These are phyloP conservation scores for Chaetomium globosum DNA, from an alignment of 2,329 filamentous ascomycete species.

Conservation along the genomic window DNA sequence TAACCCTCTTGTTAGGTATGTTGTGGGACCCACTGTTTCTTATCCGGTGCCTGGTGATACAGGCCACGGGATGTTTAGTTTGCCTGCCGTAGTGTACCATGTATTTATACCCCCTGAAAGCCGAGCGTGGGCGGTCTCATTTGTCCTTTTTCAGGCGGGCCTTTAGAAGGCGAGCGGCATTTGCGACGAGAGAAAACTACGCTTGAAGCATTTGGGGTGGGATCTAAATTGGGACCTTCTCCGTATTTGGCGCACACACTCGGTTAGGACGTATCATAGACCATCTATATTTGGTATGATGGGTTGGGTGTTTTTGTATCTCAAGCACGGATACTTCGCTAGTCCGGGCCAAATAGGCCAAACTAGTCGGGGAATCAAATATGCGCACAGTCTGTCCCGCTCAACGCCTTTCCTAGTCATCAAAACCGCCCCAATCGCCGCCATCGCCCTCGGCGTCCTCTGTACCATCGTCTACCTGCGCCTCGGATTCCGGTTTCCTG, in stretches of 20 bases:
- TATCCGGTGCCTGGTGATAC: neutral
- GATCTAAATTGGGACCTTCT: neutral
- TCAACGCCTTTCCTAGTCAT: constrained; percentile 28
- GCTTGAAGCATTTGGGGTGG: neutral
- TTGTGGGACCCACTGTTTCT: neutral
- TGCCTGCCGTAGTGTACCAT: neutral
- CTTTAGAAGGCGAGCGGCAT: neutral
- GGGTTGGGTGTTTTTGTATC: neutral
- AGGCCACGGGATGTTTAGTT: neutral
- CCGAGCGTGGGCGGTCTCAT: neutral
- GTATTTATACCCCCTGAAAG: neutral
- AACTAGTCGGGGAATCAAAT: neutral
- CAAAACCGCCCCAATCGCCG: constrained; percentile 35
- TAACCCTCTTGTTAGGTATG: constrained; percentile 11
- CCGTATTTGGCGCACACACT: neutral
- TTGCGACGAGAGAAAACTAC: neutral
- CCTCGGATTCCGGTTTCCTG: constrained; percentile 42
- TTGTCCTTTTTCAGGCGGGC: neutral
- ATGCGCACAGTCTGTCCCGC: neutral
- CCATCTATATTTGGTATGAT: neutral
- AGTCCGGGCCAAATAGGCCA: neutral
- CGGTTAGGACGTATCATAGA: neutral
- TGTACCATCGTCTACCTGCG: constrained; percentile 36
- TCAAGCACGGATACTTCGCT: neutral
- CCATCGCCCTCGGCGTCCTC: constrained; percentile 21